Conservation (phyloP, 805 yeast genomes). For the Yarrowia deformans region DNA sequence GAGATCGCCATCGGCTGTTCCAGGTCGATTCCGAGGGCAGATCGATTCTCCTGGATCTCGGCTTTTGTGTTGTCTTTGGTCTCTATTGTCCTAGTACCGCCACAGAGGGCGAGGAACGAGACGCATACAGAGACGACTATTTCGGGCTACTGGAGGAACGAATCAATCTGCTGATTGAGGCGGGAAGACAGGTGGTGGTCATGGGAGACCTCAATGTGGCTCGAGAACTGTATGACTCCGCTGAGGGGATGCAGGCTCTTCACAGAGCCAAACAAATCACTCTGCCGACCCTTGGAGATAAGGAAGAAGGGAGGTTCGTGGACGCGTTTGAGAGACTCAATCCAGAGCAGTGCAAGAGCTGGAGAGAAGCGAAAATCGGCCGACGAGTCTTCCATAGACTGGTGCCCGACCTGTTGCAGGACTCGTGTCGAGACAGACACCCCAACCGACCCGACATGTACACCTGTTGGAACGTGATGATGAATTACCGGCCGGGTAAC, state of each 20-base stretch:
- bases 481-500: slow-evolving; percentile 78
- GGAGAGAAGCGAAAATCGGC: slow-evolving; percentile 54
- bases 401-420: slow-evolving; percentile 40
- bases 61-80: slow-evolving; percentile 56
- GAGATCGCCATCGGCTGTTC: slow-evolving; percentile 36
- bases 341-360: slow-evolving; percentile 48
- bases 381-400: slow-evolving; percentile 56
- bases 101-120: slow-evolving; percentile 67
- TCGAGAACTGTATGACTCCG: slow-evolving; percentile 81
- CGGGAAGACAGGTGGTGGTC: slow-evolving; percentile 74
- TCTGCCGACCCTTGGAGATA: neutral
- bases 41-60: slow-evolving; percentile 74
- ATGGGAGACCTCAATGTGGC: slow-evolving; percentile 91
- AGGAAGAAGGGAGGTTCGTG: slow-evolving; percentile 40
- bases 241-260: slow-evolving; percentile 65
- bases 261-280: slow-evolving; percentile 47
- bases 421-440: slow-evolving; percentile 53
- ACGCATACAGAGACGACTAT: slow-evolving; percentile 63
- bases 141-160: slow-evolving; percentile 67
- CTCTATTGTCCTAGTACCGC: slow-evolving; percentile 84
- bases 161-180: slow-evolving; percentile 57
- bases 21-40: slow-evolving; percentile 85
- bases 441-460: slow-evolving; percentile 71
- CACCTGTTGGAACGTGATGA: slow-evolving; percentile 90
- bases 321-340: slow-evolving; percentile 53